Percentiles rank a stretch among this genome's conserved stretches.
Evolutionary conservation across 2,329 filamentous ascomycete genomes (phyloP).

Genomic region (Colletotrichum phormii): DNA sequence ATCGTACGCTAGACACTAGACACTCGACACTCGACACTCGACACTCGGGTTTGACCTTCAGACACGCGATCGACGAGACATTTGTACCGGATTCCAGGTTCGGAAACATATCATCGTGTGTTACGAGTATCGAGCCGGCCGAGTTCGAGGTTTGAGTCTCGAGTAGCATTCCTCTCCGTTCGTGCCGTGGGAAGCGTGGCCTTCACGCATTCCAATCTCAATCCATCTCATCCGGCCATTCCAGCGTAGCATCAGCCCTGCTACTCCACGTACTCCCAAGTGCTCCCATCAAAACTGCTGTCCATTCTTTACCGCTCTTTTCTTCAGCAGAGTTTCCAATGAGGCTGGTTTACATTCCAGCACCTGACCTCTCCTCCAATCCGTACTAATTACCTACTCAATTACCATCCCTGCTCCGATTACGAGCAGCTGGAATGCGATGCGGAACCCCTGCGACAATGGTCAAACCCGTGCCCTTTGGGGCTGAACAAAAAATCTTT

Average conservation of each 20-base stretch:
- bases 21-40: not conserved
- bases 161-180: not conserved
- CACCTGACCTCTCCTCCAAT: not conserved
- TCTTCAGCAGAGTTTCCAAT: slow-evolving; percentile 27
- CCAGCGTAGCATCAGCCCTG: not conserved
- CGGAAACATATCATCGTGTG: not conserved
- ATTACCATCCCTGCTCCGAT: too few relatives aligned
- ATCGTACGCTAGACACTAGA: not conserved
- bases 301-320: not conserved
- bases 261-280: not conserved
- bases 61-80: not conserved
- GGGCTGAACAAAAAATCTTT: not conserved
- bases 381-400: too few relatives aligned
- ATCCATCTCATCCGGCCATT: not conserved
- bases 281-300: not conserved
- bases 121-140: too few relatives aligned
- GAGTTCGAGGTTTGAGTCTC: not conserved
- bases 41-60: not conserved
- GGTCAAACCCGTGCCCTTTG: not conserved
- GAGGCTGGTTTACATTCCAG: not conserved
- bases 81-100: not conserved
- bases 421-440: not conserved
- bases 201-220: not conserved
- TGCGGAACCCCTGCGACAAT: not conserved
- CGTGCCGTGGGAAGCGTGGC: not conserved